phyloP scores from a whole-genome alignment of 176 grass and related monocot species.

The Eleusine coracana region DNA sequence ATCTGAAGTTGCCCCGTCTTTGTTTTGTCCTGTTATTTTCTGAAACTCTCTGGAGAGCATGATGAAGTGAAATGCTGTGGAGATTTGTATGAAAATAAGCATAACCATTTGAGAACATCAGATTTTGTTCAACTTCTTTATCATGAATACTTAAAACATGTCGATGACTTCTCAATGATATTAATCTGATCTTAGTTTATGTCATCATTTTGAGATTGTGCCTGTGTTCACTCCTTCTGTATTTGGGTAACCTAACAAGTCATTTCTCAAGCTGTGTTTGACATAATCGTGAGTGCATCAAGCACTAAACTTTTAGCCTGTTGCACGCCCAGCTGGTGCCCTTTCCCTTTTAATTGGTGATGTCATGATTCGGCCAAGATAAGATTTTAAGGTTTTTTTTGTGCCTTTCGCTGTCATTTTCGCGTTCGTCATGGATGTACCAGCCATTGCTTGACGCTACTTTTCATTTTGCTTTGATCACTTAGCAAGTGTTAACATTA shows the following conservation, averaged over 20 bases:
- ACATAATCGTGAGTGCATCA: slow-evolving; percentile 31
- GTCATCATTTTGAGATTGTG: slow-evolving; percentile 1
- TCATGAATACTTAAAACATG: slow-evolving; percentile 18
- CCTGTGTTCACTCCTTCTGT: background rate
- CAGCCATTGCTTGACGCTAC: slow-evolving; percentile 22
- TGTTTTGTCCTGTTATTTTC: slow-evolving; percentile 28
- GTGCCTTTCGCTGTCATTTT: slow-evolving; percentile 41
- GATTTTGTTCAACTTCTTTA: slow-evolving; percentile 24
- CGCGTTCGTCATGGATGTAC: background rate
- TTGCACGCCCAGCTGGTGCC: slow-evolving; percentile 9
- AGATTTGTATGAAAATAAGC: slow-evolving; percentile 60
- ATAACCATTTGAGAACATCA: slow-evolving; percentile 44
- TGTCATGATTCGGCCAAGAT: slow-evolving; percentile 37
- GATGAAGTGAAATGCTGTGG: slow-evolving; percentile 50
- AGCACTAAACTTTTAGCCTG: slow-evolving; percentile 31
- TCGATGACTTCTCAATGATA: slow-evolving; percentile 15
- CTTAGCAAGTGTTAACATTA: background rate
- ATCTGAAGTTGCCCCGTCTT: slow-evolving; percentile 28
- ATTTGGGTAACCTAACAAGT: slow-evolving; percentile 35
- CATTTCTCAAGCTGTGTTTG: slow-evolving; percentile 4
- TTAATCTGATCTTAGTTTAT: slow-evolving; percentile 23
- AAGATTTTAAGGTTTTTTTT: slow-evolving; percentile 48
- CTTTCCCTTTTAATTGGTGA: slow-evolving; percentile 28
- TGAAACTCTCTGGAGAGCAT: slow-evolving; percentile 41
- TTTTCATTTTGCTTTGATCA: slow-evolving; percentile 23